Percentiles rank a stretch among this genome's conserved stretches.
phyloP scores from a whole-genome alignment of 352 stramenopile species.

The Globisporangium orthogonon region DNA sequence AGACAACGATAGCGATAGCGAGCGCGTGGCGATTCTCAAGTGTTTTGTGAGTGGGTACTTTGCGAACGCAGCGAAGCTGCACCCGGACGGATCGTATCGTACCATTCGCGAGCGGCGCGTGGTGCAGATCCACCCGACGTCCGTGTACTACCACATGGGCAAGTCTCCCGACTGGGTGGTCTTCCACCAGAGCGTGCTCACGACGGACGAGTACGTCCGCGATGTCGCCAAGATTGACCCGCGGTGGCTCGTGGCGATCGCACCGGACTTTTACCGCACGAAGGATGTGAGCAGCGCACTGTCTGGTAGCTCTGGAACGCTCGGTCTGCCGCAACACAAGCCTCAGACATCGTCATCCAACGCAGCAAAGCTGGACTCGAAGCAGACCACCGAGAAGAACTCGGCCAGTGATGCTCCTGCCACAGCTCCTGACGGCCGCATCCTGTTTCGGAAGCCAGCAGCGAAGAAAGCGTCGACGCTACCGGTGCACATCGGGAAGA shows the following conservation, averaged over 20 bases:
- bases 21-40: conserved; percentile 29
- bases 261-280: conserved; percentile 68
- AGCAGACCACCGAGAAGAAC: conserved; percentile 13
- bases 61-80: conserved; percentile 95
- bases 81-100: conserved; percentile 71
- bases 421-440: conserved; percentile 37
- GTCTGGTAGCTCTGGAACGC: conserved; percentile 57
- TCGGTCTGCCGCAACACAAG: conserved; percentile 45
- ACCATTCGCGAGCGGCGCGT: conserved; percentile 63
- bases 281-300: conserved; percentile 60
- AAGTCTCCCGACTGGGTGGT: conserved; percentile 95
- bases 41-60: conserved; percentile 85
- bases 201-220: conserved; percentile 92
- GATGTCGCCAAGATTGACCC: conserved; percentile 68
- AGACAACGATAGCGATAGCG: no score
- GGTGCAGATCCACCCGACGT: conserved; percentile 74
- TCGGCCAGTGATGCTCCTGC: conserved; percentile 13
- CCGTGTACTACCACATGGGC: conserved; percentile 64
- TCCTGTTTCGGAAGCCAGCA: conserved; percentile 66
- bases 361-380: conserved; percentile 5
- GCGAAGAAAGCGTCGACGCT: conserved; percentile 19
- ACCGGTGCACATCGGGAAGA: conserved; percentile 80
- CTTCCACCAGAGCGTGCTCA: conserved; percentile 98
- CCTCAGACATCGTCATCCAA: conserved; percentile 2
- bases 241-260: conserved; percentile 59